Percentiles rank a stretch among this genome's conserved stretches.
phyloP scores from a whole-genome alignment of 768 basidiomycete species.

The Suillus weaverae region DNA sequence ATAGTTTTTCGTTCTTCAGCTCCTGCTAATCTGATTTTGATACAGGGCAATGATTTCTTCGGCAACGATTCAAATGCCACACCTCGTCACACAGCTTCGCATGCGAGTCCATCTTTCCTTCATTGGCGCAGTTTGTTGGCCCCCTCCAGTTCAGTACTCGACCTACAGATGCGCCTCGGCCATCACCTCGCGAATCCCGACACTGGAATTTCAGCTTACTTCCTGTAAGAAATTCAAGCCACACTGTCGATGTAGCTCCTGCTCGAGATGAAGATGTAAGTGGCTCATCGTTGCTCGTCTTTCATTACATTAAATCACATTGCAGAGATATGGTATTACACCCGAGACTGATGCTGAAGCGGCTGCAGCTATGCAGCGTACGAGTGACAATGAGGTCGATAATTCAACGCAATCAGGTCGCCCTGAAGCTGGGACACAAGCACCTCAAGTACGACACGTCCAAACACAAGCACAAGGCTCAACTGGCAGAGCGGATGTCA shows the following conservation, averaged over 20 bases:
- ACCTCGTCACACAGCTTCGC: background rate
- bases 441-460: background rate
- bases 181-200: background rate
- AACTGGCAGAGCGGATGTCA: too few species aligned
- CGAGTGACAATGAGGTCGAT: background rate
- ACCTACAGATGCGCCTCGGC: background rate
- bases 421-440: background rate
- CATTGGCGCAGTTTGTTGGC: background rate
- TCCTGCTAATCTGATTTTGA: background rate
- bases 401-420: background rate
- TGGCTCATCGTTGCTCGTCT: rapidly evolving
- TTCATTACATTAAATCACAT: background rate
- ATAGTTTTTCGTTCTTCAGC: background rate
- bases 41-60: background rate
- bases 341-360: background rate
- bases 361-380: background rate
- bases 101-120: background rate
- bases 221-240: background rate
- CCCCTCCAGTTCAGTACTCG: background rate
- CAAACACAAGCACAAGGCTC: background rate
- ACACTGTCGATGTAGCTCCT: background rate
- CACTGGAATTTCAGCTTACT: background rate
- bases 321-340: background rate
- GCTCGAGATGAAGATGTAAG: background rate
- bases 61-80: background rate